phyloP scores from a whole-genome alignment of 2,329 filamentous ascomycete species.

The Aureobasidium zeae region DNA sequence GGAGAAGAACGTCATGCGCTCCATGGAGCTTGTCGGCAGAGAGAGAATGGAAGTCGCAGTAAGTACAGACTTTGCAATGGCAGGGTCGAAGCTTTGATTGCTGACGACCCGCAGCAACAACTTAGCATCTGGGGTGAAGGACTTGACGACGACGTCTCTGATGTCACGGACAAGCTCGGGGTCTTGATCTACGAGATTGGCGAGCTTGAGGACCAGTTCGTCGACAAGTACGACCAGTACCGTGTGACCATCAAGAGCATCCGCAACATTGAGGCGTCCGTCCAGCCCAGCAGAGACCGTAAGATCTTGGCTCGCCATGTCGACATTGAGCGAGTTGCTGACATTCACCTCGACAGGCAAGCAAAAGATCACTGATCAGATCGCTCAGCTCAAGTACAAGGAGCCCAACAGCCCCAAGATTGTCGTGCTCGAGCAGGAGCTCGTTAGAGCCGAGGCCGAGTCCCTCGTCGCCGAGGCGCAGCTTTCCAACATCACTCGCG shows the following conservation, averaged over 20 bases:
- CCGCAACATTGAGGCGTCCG: conserved; percentile 95
- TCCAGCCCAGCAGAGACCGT: conserved; percentile 96
- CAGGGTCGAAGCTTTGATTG: conserved; percentile 2
- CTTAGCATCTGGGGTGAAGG: conserved; percentile 94
- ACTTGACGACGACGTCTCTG: conserved; percentile 94
- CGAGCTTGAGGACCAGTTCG: conserved; percentile 95
- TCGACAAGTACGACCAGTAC: conserved; percentile 98
- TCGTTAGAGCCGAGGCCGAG: conserved; percentile 95
- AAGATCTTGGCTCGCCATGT: conserved; percentile 32
- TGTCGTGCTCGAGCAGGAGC: conserved; percentile 94
- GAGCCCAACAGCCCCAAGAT: conserved; percentile 97
- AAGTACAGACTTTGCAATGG: conserved; percentile 37
- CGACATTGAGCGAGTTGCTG: conserved; percentile 20
- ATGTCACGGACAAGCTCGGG: conserved; percentile 97
- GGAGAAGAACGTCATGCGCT: conserved; percentile 99
- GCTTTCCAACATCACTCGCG: conserved; percentile 96
- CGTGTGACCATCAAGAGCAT: conserved; percentile 99
- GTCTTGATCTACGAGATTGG: conserved; percentile 97
- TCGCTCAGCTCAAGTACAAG: conserved; percentile 98
- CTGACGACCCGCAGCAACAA: conserved; percentile 65
- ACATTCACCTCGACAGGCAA: conserved; percentile 56
- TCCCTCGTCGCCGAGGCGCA: conserved; percentile 98
- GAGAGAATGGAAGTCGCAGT: conserved; percentile 98
- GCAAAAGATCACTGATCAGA: conserved; percentile 98
- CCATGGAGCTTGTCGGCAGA: conserved; percentile 85